Percentiles rank a stretch among this genome's conserved stretches.
Conservation (phyloP, 2,329 filamentous ascomycete genomes). For the Trichoderma sp. region DNA sequence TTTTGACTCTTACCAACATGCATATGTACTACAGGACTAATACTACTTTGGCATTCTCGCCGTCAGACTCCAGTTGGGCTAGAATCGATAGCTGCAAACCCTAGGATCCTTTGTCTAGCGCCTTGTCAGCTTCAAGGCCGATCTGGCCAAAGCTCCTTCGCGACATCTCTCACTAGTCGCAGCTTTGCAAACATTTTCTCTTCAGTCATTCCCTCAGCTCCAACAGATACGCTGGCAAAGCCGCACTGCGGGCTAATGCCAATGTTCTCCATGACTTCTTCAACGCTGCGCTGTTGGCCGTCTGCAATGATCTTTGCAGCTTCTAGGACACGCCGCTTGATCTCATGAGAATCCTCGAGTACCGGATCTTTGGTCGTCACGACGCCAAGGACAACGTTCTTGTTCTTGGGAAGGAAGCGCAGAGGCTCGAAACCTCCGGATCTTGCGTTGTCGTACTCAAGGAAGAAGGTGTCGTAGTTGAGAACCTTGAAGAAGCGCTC, state of each 20-base stretch:
- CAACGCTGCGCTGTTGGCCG: constrained; percentile 60
- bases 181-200: constrained; percentile 73
- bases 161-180: constrained; percentile 66
- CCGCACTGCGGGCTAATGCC: constrained; percentile 71
- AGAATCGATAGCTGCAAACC: not conserved
- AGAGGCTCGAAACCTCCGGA: constrained; percentile 65
- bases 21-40: not conserved
- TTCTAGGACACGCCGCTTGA: constrained; percentile 55
- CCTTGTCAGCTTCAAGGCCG: not conserved
- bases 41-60: not conserved
- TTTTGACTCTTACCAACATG: not conserved
- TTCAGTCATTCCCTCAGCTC: constrained; percentile 62
- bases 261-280: constrained; percentile 64
- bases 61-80: not conserved
- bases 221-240: constrained; percentile 69
- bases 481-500: constrained; percentile 60
- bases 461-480: constrained; percentile 63
- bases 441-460: constrained; percentile 59
- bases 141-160: constrained; percentile 62
- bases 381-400: constrained; percentile 63
- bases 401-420: constrained; percentile 57
- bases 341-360: constrained; percentile 56
- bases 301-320: constrained; percentile 67
- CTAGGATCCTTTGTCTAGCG: not conserved
- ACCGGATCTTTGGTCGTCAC: constrained; percentile 62